phyloP scores from a whole-genome alignment of 1,284 basidiomycete species.

The Phenoliferia sp. region DNA sequence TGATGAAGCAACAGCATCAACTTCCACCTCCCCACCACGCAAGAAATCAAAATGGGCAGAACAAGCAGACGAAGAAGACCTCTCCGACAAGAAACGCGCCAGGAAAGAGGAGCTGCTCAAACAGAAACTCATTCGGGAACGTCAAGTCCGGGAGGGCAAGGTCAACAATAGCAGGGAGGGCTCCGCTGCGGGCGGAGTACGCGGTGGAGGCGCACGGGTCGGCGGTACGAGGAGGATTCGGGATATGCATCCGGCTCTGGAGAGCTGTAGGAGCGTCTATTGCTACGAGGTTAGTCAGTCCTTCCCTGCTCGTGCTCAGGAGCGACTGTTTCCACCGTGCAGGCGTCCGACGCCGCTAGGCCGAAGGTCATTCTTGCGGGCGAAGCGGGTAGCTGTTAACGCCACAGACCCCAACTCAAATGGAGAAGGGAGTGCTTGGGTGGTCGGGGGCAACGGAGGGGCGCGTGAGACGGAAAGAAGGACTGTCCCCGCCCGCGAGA shows the following conservation, averaged over 20 bases:
- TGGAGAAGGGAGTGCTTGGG: neutral
- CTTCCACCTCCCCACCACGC: conserved; percentile 18
- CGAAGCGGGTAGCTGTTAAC: too few species aligned
- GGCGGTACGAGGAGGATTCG: conserved; percentile 10
- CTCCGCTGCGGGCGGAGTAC: neutral
- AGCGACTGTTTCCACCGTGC: too few species aligned
- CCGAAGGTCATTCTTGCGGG: too few species aligned
- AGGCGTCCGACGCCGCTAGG: too few species aligned
- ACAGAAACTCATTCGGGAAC: conserved; percentile 12
- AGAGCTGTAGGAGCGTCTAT: conserved; percentile 30
- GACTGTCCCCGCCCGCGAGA: too few species aligned
- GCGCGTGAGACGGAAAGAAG: too few species aligned
- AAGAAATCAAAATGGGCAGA: conserved; percentile 35
- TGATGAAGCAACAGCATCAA: neutral
- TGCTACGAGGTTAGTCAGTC: conserved; percentile 25
- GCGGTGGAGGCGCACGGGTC: conserved; percentile 1
- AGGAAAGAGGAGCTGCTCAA: conserved; percentile 17
- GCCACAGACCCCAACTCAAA: too few species aligned
- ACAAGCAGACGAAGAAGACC: conserved; percentile 21
- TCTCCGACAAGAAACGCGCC: conserved; percentile 20
- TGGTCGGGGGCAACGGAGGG: too few species aligned
- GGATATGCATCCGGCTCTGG: conserved; percentile 26
- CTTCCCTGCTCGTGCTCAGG: neutral
- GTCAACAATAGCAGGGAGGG: neutral
- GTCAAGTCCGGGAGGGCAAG: conserved; percentile 2